Evolutionary conservation across 371 early-diverging fungal genomes (phyloP).

Genomic region (Mucor sp.): DNA sequence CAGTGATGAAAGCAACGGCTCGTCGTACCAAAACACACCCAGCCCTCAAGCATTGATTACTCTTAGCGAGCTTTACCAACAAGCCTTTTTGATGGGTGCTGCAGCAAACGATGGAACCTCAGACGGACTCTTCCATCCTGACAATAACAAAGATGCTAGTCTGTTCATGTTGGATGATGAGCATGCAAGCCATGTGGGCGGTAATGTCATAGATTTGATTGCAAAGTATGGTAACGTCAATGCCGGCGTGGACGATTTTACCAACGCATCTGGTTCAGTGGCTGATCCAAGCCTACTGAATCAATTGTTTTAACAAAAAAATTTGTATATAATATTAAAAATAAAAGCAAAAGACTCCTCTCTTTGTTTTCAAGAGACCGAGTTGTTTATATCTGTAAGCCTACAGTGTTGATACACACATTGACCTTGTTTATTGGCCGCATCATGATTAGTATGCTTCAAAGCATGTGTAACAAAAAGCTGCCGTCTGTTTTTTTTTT

Average conservation of each 20-base stretch:
- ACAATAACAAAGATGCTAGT: neutral
- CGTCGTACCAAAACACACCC: slow-evolving; percentile 21
- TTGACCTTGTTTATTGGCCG: neutral
- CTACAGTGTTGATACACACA: too few species aligned
- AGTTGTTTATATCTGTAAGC: neutral
- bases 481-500: too few species aligned
- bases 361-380: neutral
- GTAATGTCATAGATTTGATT: slow-evolving; percentile 14
- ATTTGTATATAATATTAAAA: slow-evolving; percentile 1
- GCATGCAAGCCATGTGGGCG: neutral
- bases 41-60: slow-evolving; percentile 23
- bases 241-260: slow-evolving; percentile 22
- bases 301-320: slow-evolving; percentile 17
- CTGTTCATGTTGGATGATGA: slow-evolving; percentile 7
- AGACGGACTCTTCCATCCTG: neutral
- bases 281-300: slow-evolving; percentile 8
- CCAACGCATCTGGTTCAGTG: neutral
- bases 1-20: slow-evolving; percentile 3
- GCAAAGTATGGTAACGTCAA: slow-evolving; percentile 21
- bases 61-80: slow-evolving; percentile 22
- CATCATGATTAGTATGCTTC: neutral
- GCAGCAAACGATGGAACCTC: neutral
- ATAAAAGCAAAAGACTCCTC: neutral
- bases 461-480: too few species aligned
- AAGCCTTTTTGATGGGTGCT: slow-evolving; percentile 14